Conservation (phyloP, 2,329 filamentous ascomycete genomes). For the Trichoderma koningii region DNA sequence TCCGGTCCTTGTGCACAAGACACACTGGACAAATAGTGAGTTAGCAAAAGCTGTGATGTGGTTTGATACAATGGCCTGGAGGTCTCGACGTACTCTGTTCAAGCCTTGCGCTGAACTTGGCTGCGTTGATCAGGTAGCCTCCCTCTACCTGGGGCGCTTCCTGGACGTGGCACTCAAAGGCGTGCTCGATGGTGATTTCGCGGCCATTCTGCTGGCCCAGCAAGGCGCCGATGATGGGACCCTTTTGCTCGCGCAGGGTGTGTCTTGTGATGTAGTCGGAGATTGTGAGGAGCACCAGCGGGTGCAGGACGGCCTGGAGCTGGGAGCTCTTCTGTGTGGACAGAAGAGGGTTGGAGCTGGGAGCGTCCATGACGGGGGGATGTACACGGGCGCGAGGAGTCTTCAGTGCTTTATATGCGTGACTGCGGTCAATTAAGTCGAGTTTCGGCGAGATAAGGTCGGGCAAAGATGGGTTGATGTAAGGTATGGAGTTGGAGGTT, state of each 20-base stretch:
- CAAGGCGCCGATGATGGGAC: constrained; percentile 83
- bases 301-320: constrained; percentile 83
- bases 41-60: neutral
- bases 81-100: constrained; percentile 71
- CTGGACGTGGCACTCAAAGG: constrained; percentile 75
- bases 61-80: constrained; percentile 2
- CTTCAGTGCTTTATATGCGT: neutral
- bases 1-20: constrained; percentile 80
- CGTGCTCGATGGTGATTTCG: constrained; percentile 88
- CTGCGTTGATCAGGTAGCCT: constrained; percentile 62
- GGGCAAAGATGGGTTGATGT: neutral
- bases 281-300: constrained; percentile 91
- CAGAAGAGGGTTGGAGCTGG: constrained; percentile 57
- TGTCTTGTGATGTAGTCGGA: constrained; percentile 96
- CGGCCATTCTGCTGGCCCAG: constrained; percentile 89
- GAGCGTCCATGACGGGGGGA: constrained; percentile 50
- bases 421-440: no score
- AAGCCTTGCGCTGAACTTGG: constrained; percentile 76
- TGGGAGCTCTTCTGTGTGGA: constrained; percentile 70
- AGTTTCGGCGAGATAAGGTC: neutral
- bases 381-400: no score
- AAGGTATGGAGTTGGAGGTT: neutral
- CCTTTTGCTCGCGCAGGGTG: constrained; percentile 71
- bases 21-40: constrained; percentile 62
- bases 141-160: constrained; percentile 51